These are phyloP conservation scores for Mucor ambiguus DNA, from an alignment of 371 early-diverging fungal species.

Conservation along the genomic window DNA sequence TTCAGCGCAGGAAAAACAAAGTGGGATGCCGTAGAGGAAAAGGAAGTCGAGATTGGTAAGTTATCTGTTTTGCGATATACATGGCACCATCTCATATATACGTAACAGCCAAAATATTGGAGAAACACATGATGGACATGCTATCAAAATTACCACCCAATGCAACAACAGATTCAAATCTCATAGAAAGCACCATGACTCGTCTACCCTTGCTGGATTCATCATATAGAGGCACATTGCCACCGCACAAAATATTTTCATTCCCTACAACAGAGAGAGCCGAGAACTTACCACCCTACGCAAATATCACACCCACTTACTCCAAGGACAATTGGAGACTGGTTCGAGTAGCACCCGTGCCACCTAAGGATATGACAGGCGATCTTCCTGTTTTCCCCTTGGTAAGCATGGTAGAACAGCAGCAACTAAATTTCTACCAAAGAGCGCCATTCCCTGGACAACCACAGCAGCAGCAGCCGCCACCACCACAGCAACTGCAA, in stretches of 20 bases:
- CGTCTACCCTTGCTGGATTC: constrained; percentile 49
- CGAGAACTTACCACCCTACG: constrained; percentile 42
- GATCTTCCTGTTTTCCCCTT: background rate
- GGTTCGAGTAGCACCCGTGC: constrained; percentile 19
- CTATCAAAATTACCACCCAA: constrained; percentile 48
- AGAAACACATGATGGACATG: constrained; percentile 42
- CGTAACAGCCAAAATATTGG: constrained; percentile 42
- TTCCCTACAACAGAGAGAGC: constrained; percentile 52
- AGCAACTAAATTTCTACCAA: constrained; percentile 24
- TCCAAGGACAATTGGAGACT: constrained; percentile 45
- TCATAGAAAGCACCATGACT: constrained; percentile 52
- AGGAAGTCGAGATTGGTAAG: constrained; percentile 41
- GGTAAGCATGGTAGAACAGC: constrained; percentile 30
- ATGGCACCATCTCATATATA: background rate
- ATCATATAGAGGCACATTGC: constrained; percentile 55
- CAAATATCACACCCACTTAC: constrained; percentile 50
- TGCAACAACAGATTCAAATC: constrained; percentile 33
- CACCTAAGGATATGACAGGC: constrained; percentile 11
- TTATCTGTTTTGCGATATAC: background rate
- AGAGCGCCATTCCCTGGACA: constrained; percentile 13
- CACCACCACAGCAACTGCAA: background rate
- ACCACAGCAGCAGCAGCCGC: constrained; percentile 7
- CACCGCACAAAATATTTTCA: constrained; percentile 59
- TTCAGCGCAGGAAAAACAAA: constrained; percentile 31
- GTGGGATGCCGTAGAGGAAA: constrained; percentile 32